These are phyloP conservation scores for Lactifluus echinatus DNA, from an alignment of 768 basidiomycete species.

Conservation along the genomic window DNA sequence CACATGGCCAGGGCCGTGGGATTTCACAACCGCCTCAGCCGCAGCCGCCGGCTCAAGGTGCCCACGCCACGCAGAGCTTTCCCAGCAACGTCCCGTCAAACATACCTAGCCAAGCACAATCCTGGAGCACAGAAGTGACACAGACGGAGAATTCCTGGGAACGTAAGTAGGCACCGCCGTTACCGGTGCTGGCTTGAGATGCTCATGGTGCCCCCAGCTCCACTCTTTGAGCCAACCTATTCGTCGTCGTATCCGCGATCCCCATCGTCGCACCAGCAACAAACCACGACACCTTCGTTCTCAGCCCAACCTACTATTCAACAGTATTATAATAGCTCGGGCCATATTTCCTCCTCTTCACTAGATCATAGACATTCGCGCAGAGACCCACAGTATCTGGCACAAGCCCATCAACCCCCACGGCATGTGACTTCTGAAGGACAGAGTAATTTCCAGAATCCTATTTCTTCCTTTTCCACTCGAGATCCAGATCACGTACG, in stretches of 20 bases:
- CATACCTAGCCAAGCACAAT: background rate
- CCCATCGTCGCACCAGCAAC: background rate
- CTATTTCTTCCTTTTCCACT: no score
- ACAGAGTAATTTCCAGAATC: background rate
- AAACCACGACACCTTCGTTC: no score
- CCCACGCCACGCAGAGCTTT: background rate
- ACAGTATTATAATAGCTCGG: no score
- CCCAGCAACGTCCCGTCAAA: background rate
- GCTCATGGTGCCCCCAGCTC: background rate
- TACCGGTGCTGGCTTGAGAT: background rate
- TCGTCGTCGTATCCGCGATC: background rate
- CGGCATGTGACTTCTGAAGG: background rate
- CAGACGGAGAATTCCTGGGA: background rate
- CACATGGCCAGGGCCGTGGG: background rate
- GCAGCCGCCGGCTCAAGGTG: background rate
- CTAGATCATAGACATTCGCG: no score
- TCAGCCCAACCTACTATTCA: no score
- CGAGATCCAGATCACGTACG: no score
- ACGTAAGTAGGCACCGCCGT: background rate
- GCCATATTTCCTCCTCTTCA: no score
- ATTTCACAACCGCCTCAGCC: background rate
- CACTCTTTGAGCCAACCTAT: no score
- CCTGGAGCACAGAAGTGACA: background rate
- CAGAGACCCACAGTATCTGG: no score
- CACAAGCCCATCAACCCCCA: background rate